A percentile compares a stretch with the other conserved stretches of the same genome.
phyloP scores from a whole-genome alignment of 352 stramenopile species.

The Phytophthora pini region DNA sequence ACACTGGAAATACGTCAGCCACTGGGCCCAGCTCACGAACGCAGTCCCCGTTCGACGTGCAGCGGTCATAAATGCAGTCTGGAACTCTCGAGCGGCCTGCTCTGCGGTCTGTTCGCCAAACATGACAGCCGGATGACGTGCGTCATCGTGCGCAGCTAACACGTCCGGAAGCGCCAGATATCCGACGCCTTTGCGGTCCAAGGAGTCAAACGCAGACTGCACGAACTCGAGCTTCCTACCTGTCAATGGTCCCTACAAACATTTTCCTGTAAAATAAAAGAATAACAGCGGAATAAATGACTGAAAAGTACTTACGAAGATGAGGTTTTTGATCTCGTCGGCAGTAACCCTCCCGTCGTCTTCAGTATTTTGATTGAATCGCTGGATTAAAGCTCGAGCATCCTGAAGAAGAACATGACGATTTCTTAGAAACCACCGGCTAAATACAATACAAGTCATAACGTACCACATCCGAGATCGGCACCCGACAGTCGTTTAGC shows the following conservation, averaged over 20 bases:
- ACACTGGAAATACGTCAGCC: constrained; percentile 82
- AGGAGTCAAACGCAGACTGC: constrained; percentile 69
- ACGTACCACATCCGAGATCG: constrained; percentile 69
- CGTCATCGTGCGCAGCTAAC: constrained; percentile 53
- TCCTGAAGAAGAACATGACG: constrained; percentile 37
- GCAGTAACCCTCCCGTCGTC: constrained; percentile 51
- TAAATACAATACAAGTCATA: background rate
- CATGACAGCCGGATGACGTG: constrained; percentile 71
- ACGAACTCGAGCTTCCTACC: constrained; percentile 67
- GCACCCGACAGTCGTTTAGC: constrained; percentile 52
- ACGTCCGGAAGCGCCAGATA: constrained; percentile 67
- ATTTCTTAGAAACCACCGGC: background rate
- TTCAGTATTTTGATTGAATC: constrained; percentile 40
- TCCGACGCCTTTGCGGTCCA: constrained; percentile 65
- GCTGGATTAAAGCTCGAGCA: constrained; percentile 54
- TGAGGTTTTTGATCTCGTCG: constrained; percentile 63
- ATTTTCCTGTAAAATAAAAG: background rate
- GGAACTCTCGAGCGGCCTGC: constrained; percentile 68
- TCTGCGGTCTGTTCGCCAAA: constrained; percentile 65
- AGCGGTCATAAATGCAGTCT: constrained; percentile 52
- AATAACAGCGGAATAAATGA: background rate
- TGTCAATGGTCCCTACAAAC: constrained; percentile 45
- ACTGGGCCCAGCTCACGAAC: constrained; percentile 78
- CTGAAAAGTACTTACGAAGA: constrained; percentile 48
- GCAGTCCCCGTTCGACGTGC: constrained; percentile 36